Percentiles rank a stretch among this genome's conserved stretches.
Evolutionary conservation across 2,329 filamentous ascomycete species (phyloP).

Genomic region (Penicillium janthinellum): DNA sequence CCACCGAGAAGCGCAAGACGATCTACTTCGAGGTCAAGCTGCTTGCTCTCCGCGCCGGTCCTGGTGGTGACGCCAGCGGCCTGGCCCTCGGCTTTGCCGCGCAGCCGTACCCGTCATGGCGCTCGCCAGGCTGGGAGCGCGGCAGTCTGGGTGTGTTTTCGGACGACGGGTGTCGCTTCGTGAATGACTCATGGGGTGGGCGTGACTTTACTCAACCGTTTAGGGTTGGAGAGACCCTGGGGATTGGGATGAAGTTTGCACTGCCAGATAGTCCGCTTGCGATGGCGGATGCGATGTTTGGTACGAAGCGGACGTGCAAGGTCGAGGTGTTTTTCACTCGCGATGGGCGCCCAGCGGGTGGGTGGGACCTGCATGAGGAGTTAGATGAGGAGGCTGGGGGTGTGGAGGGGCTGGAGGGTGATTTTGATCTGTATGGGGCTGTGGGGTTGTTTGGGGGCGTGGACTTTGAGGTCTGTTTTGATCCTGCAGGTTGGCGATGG

Average conservation of each 20-base stretch:
- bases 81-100: conserved; percentile 63
- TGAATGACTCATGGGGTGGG: conserved; percentile 64
- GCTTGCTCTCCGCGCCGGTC: conserved; percentile 43
- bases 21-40: conserved; percentile 64
- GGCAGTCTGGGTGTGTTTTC: conserved; percentile 63
- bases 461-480: conserved; percentile 60
- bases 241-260: conserved; percentile 60
- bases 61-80: conserved; percentile 50
- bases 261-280: conserved; percentile 41
- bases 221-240: conserved; percentile 57
- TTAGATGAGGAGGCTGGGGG: conserved; percentile 58
- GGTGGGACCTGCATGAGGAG: conserved; percentile 65
- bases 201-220: conserved; percentile 59
- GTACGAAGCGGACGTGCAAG: conserved; percentile 30
- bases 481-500: conserved; percentile 52
- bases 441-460: conserved; percentile 64
- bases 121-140: conserved; percentile 65
- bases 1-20: conserved; percentile 49
- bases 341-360: conserved; percentile 54
- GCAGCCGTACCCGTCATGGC: conserved; percentile 63
- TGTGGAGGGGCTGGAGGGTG: conserved; percentile 66
- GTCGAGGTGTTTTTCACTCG: conserved; percentile 63
- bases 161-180: conserved; percentile 64
- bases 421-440: conserved; percentile 65
- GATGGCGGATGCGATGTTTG: conserved; percentile 25